Evolutionary conservation across 768 basidiomycete genomes (phyloP).

Genomic region (Lactarius akahatsu): DNA sequence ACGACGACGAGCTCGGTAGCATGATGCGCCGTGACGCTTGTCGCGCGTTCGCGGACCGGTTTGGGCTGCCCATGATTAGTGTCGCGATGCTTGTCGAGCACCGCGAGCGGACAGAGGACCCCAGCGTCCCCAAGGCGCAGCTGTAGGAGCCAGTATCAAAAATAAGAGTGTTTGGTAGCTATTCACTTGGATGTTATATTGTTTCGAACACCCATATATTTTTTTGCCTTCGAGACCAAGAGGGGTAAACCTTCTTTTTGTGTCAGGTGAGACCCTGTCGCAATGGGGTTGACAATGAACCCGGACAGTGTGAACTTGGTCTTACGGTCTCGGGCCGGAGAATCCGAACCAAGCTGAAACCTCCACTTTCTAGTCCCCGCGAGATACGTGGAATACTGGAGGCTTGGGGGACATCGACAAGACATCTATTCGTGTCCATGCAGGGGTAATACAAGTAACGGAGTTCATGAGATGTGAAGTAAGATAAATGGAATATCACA

Average conservation of each 20-base stretch:
- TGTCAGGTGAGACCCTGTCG: neutral
- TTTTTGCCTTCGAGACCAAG: neutral
- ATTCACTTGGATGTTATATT: neutral
- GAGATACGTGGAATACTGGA: too few species aligned
- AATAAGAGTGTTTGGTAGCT: neutral
- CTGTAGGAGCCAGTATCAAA: neutral
- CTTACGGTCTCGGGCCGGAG: too few species aligned
- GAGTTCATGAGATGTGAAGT: neutral
- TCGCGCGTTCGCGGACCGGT: slow-evolving; percentile 82
- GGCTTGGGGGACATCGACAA: neutral
- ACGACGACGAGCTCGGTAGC: slow-evolving; percentile 80
- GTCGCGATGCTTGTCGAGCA: slow-evolving; percentile 75
- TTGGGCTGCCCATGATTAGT: slow-evolving; percentile 93
- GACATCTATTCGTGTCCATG: slow-evolving; percentile 6
- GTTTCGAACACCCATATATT: neutral
- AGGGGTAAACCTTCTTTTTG: neutral
- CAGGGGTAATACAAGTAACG: slow-evolving; percentile 13
- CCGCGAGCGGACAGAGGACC: slow-evolving; percentile 29
- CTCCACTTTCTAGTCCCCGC: too few species aligned
- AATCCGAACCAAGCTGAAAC: too few species aligned
- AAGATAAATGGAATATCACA: slow-evolving; percentile 43
- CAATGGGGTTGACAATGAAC: neutral
- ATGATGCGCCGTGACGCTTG: slow-evolving; percentile 98
- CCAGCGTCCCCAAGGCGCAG: neutral
- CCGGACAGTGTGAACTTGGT: neutral